A percentile compares a stretch with the other conserved stretches of the same genome.
phyloP scores from a whole-genome alignment of 2,329 filamentous ascomycete genomes.

The Penicillium expansum region DNA sequence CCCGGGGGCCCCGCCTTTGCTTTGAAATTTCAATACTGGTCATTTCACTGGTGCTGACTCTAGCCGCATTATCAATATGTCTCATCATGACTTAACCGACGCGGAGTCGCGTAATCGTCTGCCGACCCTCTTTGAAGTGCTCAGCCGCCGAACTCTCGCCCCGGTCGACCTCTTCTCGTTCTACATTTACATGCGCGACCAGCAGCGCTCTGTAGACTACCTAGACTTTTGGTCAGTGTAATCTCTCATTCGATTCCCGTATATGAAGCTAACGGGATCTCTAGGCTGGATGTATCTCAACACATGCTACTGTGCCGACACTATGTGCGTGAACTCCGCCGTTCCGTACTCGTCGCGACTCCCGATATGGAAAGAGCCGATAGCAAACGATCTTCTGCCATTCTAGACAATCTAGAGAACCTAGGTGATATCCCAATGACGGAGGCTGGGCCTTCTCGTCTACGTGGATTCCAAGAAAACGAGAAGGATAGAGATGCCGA shows the following conservation, averaged over 20 bases:
- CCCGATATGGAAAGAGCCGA: slow-evolving; percentile 79
- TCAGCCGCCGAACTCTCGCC: slow-evolving; percentile 88
- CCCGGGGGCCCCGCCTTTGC: slow-evolving; percentile 10
- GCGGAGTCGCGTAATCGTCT: slow-evolving; percentile 70
- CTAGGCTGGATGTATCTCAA: slow-evolving; percentile 96
- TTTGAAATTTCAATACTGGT: slow-evolving; percentile 17
- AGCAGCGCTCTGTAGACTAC: slow-evolving; percentile 96
- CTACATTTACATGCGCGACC: slow-evolving; percentile 99
- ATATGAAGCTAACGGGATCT: not conserved
- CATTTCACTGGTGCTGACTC: slow-evolving; percentile 8
- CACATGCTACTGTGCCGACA: slow-evolving; percentile 96
- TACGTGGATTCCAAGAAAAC: slow-evolving; percentile 54
- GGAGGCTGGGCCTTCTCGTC: slow-evolving; percentile 53
- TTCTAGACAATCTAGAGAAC: slow-evolving; percentile 69
- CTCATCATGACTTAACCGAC: slow-evolving; percentile 34
- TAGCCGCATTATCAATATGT: slow-evolving; percentile 23
- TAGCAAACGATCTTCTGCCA: slow-evolving; percentile 80
- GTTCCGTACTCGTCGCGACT: slow-evolving; percentile 88
- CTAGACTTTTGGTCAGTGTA: slow-evolving; percentile 89
- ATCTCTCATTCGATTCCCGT: not conserved
- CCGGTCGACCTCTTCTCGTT: slow-evolving; percentile 98
- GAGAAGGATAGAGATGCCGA: slow-evolving; percentile 77
- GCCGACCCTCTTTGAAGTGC: slow-evolving; percentile 91
- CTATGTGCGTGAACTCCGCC: slow-evolving; percentile 90
- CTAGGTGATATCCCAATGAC: slow-evolving; percentile 58